Evolutionary conservation across 2,329 filamentous ascomycete genomes (phyloP).

Genomic region (Hortaea werneckii): DNA sequence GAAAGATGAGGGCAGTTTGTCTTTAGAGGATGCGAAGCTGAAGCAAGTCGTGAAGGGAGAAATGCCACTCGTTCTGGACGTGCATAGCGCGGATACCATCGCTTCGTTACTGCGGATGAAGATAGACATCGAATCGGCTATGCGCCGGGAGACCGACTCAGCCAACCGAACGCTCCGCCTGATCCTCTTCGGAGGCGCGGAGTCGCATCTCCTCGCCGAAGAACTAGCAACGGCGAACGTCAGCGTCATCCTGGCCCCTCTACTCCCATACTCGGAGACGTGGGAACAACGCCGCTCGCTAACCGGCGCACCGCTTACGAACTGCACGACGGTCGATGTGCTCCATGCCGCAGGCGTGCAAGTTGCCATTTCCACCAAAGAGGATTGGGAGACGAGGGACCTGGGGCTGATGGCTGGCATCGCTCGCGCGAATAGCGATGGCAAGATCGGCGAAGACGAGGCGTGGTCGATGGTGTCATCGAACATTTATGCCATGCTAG

Average conservation of each 20-base stretch:
- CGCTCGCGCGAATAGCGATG: conserved; percentile 47
- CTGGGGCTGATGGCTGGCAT: conserved; percentile 51
- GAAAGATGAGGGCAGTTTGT: conserved; percentile 31
- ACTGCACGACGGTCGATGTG: conserved; percentile 50
- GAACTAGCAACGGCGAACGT: conserved; percentile 48
- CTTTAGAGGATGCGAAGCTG: conserved; percentile 35
- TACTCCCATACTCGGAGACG: conserved; percentile 43
- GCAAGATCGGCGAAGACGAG: conserved; percentile 42
- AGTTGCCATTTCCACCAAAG: conserved; percentile 48
- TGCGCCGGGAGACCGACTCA: not conserved
- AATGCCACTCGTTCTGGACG: conserved; percentile 47
- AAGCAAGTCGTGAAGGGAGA: conserved; percentile 43
- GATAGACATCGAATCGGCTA: conserved; percentile 40
- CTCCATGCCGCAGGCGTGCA: conserved; percentile 50
- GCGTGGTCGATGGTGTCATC: conserved; percentile 48
- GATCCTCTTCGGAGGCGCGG: conserved; percentile 52
- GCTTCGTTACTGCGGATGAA: conserved; percentile 51
- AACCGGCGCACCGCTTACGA: conserved; percentile 55
- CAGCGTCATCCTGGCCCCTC: conserved; percentile 50
- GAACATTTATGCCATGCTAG: conserved; percentile 51
- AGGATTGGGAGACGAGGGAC: conserved; percentile 54
- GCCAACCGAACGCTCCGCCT: conserved; percentile 27
- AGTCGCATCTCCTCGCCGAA: conserved; percentile 49
- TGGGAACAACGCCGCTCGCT: conserved; percentile 56
- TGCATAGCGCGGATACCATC: conserved; percentile 55